Evolutionary conservation across 1,284 basidiomycete species (phyloP).

Genomic region (Sporisorium reilianum): DNA sequence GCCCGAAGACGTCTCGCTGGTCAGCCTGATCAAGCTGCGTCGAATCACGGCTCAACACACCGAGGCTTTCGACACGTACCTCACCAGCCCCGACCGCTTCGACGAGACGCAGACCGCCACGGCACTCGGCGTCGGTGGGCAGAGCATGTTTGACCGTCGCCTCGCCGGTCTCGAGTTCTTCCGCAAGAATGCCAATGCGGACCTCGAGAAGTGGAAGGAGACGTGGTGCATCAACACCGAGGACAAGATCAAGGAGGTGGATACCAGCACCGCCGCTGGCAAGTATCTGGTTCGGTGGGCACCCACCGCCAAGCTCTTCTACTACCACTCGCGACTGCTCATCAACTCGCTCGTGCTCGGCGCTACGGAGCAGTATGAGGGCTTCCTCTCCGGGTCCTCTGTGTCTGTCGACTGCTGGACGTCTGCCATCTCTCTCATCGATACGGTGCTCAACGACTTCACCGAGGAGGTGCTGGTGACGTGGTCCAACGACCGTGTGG

Average conservation of each 20-base stretch:
- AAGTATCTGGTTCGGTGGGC: conserved; percentile 60
- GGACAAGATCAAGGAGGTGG: conserved; percentile 54
- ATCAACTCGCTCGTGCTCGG: conserved; percentile 60
- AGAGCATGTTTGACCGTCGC: conserved; percentile 47
- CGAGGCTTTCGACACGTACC: conserved; percentile 50
- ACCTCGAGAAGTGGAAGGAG: conserved; percentile 61
- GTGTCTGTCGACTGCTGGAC: conserved; percentile 59
- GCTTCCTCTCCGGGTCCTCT: conserved; percentile 34
- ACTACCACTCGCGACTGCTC: conserved; percentile 56
- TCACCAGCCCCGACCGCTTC: conserved; percentile 45
- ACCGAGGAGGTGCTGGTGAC: conserved; percentile 48
- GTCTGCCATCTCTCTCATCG: conserved; percentile 54
- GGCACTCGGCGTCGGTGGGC: conserved; percentile 45
- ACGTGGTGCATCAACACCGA: conserved; percentile 59
- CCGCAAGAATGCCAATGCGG: conserved; percentile 54
- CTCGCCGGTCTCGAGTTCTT: conserved; percentile 54
- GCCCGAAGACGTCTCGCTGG: conserved; percentile 56
- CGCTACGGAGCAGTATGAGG: conserved; percentile 52
- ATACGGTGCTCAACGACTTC: conserved; percentile 54
- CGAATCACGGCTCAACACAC: conserved; percentile 53
- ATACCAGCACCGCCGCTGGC: conserved; percentile 49
- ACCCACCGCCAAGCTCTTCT: conserved; percentile 53
- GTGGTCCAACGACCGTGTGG: conserved; percentile 56
- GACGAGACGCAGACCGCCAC: conserved; percentile 49
- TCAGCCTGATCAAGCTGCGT: conserved; percentile 58